Conservation (phyloP, 176 grass and related monocot genomes). For the Bromus sterilis region DNA sequence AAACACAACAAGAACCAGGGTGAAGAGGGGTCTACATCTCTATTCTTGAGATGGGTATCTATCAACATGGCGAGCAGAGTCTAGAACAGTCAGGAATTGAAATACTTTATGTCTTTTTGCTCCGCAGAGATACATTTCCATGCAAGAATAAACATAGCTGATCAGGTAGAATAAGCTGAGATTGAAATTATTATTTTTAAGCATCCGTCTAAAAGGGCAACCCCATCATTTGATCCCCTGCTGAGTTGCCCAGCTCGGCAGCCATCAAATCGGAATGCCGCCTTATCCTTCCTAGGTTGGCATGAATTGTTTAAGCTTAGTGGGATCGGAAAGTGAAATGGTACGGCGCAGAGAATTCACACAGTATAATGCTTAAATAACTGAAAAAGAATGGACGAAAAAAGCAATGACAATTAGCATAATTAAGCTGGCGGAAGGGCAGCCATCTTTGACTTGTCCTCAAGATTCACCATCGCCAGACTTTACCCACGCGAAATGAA, state of each 20-base stretch:
- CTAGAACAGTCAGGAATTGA: neutral
- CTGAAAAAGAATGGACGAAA: neutral
- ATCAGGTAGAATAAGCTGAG: neutral
- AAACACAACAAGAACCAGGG: neutral
- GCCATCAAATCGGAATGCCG: constrained; percentile 14
- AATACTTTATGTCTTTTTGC: no score
- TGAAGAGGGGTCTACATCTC: neutral
- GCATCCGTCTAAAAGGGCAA: constrained; percentile 1
- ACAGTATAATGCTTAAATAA: neutral
- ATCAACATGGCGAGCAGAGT: neutral
- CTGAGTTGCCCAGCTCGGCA: constrained; percentile 12
- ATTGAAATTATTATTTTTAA: neutral
- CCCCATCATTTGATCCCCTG: constrained; percentile 6
- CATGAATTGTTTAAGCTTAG: constrained; percentile 21
- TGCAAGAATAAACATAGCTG: neutral
- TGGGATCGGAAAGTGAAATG: constrained; percentile 23
- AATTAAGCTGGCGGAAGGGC: neutral
- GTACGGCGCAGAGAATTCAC: constrained; percentile 29
- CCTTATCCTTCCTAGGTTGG: constrained; percentile 27
- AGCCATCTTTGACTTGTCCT: constrained; percentile 26
- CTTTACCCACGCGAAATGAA: neutral
- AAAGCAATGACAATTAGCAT: neutral
- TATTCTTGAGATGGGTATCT: neutral
- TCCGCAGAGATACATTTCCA: neutral
- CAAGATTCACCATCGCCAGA: neutral